Conservation (phyloP, 148 eudicot genomes). For the Pouteria glomerata region DNA sequence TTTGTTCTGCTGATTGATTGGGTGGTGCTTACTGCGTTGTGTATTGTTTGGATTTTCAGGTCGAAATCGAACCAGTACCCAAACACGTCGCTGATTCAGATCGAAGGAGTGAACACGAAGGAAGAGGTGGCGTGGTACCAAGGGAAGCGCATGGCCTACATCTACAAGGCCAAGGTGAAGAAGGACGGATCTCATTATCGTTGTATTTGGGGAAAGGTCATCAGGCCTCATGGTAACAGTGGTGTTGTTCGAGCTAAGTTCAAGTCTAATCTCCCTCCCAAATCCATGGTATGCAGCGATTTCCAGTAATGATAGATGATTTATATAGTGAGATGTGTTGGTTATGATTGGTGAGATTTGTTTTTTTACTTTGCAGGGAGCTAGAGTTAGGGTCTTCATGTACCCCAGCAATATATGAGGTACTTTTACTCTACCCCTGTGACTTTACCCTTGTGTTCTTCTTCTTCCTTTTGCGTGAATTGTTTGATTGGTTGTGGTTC, state of each 20-base stretch:
- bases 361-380: conserved; percentile 28
- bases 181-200: conserved; percentile 39
- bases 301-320: neutral
- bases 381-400: conserved; percentile 45
- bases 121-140: conserved; percentile 78
- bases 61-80: conserved; percentile 93
- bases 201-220: conserved; percentile 52
- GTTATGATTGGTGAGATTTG: neutral
- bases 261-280: conserved; percentile 48
- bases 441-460: too few species aligned
- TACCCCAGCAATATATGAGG: conserved; percentile 53
- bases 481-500: too few species aligned
- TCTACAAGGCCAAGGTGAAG: conserved; percentile 50
- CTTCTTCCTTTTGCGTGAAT: too few species aligned
- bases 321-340: neutral
- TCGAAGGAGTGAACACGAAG: conserved; percentile 80
- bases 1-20: neutral
- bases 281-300: conserved; percentile 30
- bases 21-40: neutral
- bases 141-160: conserved; percentile 39
- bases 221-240: conserved; percentile 47
- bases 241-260: conserved; percentile 51
- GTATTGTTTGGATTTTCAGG: conserved; percentile 23
- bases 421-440: too few species aligned
- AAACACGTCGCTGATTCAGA: conserved; percentile 69